These are phyloP conservation scores for Talaromyces pinophilus DNA, from an alignment of 2,329 filamentous ascomycete genomes.

Conservation along the genomic window DNA sequence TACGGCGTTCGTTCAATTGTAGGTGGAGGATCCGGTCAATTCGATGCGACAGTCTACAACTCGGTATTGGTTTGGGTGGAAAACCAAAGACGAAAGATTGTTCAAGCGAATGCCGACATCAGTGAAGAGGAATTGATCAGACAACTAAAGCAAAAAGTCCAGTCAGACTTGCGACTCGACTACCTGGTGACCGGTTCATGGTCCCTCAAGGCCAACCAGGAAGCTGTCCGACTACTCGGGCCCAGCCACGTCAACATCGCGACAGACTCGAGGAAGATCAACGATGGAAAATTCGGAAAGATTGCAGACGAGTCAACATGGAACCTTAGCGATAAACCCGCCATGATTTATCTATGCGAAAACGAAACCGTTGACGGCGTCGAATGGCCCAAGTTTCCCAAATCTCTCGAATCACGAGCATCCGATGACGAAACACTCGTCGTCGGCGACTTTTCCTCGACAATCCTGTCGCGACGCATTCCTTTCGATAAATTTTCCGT, in stretches of 20 bases:
- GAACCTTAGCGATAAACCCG: constrained; percentile 65
- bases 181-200: constrained; percentile 90
- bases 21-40: constrained; percentile 78
- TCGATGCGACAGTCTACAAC: constrained; percentile 82
- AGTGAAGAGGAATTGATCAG: constrained; percentile 56
- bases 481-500: constrained; percentile 19
- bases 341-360: constrained; percentile 86
- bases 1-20: constrained; percentile 34
- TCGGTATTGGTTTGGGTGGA: constrained; percentile 80
- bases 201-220: constrained; percentile 85
- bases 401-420: constrained; percentile 58
- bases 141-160: constrained; percentile 64
- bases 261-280: constrained; percentile 62
- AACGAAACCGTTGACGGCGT: constrained; percentile 91
- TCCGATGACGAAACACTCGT: constrained; percentile 72
- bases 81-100: constrained; percentile 61
- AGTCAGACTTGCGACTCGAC: constrained; percentile 75
- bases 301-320: constrained; percentile 78
- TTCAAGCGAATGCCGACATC: constrained; percentile 33
- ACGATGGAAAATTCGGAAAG: constrained; percentile 79
- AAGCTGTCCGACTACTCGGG: constrained; percentile 76
- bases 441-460: constrained; percentile 90
- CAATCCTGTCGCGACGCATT: constrained; percentile 63
- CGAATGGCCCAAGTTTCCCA: constrained; percentile 76
- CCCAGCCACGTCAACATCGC: constrained; percentile 75